Evolutionary conservation across 495 filamentous ascomycete species (phyloP).

Genomic region (Penicillium malachiteum): DNA sequence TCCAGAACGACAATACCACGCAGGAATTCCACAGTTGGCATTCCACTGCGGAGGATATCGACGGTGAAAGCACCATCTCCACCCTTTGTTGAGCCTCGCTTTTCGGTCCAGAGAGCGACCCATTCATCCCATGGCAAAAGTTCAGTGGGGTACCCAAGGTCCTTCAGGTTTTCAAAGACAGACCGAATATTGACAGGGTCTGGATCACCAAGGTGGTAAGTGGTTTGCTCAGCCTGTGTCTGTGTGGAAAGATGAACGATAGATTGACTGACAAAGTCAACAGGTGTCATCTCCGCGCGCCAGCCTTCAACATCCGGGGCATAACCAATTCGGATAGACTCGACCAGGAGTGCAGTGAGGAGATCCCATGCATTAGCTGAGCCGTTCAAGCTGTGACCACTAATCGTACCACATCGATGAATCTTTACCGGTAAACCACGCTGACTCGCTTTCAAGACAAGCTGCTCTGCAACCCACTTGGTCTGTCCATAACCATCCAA

Average conservation of each 20-base stretch:
- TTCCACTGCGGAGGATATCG: conserved; percentile 55
- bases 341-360: conserved; percentile 62
- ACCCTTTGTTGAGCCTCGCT: conserved; percentile 53
- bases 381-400: conserved; percentile 60
- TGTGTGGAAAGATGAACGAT: conserved; percentile 61
- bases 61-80: conserved; percentile 60
- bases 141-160: conserved; percentile 63
- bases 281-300: conserved; percentile 71
- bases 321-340: conserved; percentile 62
- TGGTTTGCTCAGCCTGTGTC: conserved; percentile 47
- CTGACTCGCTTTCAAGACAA: conserved; percentile 60
- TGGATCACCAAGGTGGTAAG: conserved; percentile 69
- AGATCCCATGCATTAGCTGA: conserved; percentile 69
- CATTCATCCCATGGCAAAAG: conserved; percentile 60
- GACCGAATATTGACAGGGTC: conserved; percentile 53
- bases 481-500: conserved; percentile 64
- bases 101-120: conserved; percentile 61
- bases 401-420: conserved; percentile 63
- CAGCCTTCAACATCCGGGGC: conserved; percentile 63
- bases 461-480: conserved; percentile 67
- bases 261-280: conserved; percentile 65
- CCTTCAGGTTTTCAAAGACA: conserved; percentile 55
- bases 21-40: conserved; percentile 63
- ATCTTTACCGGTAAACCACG: conserved; percentile 61
- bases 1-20: conserved; percentile 59